Conservation (phyloP, 768 basidiomycete genomes). For the Phlebiopsis flavidoalba region DNA sequence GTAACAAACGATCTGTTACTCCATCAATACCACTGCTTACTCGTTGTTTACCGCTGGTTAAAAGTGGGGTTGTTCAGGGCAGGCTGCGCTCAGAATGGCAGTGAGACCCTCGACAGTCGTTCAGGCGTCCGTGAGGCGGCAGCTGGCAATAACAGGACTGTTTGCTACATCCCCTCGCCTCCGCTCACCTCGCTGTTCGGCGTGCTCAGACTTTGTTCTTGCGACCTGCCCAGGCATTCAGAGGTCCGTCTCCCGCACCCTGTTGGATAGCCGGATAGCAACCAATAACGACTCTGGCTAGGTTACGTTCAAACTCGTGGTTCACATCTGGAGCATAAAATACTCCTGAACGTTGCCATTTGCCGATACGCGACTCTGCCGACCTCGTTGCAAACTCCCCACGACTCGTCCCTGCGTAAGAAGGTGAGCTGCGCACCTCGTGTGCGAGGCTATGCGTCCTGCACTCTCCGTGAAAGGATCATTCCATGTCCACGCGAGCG, state of each 20-base stretch:
- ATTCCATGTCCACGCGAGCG: slow-evolving; percentile 11
- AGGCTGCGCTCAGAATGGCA: slow-evolving; percentile 15
- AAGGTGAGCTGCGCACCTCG: slow-evolving; percentile 6
- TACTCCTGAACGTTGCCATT: slow-evolving; percentile 9
- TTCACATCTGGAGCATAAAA: slow-evolving; percentile 11
- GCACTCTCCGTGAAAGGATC: background rate
- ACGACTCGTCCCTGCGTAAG: slow-evolving; percentile 5
- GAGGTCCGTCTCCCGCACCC: slow-evolving; percentile 11
- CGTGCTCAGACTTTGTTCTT: slow-evolving; percentile 10
- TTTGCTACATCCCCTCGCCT: slow-evolving; percentile 14
- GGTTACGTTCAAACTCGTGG: slow-evolving; percentile 8
- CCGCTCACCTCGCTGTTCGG: slow-evolving; percentile 15
- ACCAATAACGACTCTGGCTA: background rate
- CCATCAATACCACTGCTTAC: background rate
- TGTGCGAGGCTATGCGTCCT: slow-evolving; percentile 5
- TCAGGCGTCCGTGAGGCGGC: slow-evolving; percentile 21
- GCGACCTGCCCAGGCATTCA: slow-evolving; percentile 3
- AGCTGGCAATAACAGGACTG: slow-evolving; percentile 17
- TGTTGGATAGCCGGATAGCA: background rate
- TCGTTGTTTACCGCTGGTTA: background rate
- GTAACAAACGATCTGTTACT: background rate
- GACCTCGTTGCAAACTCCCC: slow-evolving; percentile 7
- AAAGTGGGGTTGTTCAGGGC: slow-evolving; percentile 9
- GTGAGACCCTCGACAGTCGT: slow-evolving; percentile 23
- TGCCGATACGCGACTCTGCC: slow-evolving; percentile 9